Base-by-base conservation (phyloP, 805 yeast genomes). In the Lachancea sp. region DNA sequence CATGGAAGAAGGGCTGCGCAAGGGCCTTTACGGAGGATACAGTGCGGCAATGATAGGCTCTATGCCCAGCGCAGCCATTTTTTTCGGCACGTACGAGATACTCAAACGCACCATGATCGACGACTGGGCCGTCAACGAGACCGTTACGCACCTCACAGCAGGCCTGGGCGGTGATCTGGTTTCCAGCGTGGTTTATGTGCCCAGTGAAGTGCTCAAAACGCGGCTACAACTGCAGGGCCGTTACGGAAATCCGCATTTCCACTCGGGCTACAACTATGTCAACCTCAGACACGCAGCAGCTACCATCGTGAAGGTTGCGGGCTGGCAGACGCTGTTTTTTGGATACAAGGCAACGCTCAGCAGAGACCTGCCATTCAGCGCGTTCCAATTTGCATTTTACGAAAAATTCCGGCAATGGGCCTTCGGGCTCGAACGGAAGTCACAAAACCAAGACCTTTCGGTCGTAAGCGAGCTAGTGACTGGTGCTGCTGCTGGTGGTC, bases 401-500 rank as follows among this genome's bases (percentile, higher is more conserved):
- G 99, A 93, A 65, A 77, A 79, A 59, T 82, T 84, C 54, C 72
- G 95, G 56, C 73, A 75, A 50, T 65, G 68, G 55, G 88, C 91
- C 1, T 80, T 69, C 48, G 41, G 48, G 3, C 44, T 70, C 10
- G 70, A 67, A 36, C 54, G 53, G 2, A 60, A 58, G 44, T 50
- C 57, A n/a, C 52, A 70, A 44, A 57, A 49, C n/a, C 62, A 67
- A 16, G 80, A 77, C 38, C 63, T 85, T 43, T 75, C 83, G 1
- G 64, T 83, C 7, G 44, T 71, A 4, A 63, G 75, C 34, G 99
- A 93, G 64, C 69, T 93, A 22, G 49, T 75, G 12, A 89, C 96
- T 0, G 99, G 99, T 45, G 98, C 96, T 0, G 81, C 87, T 0
- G 98, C 99, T 2, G 97, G 97, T 53, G 96, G 96, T 0, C 66